Conservation (phyloP, 768 basidiomycete genomes). For the Tylopilus felleus region DNA sequence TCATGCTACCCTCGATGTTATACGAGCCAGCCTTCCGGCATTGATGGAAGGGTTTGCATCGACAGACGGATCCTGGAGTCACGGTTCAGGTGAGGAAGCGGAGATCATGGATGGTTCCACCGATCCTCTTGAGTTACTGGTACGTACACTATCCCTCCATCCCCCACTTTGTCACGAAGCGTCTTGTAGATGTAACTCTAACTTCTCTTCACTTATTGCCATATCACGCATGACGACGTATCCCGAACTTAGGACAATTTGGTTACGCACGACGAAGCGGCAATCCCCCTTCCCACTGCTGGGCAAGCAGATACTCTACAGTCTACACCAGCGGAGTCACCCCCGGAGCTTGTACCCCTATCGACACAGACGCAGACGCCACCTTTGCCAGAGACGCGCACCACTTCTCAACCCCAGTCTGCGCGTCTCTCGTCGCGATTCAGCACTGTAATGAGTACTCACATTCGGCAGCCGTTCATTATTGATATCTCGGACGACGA, state of each 20-base stretch:
- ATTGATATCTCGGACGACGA: constrained; percentile 34
- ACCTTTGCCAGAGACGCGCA: constrained; percentile 7
- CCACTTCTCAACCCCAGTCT: constrained; percentile 3
- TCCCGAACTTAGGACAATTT: constrained; percentile 15
- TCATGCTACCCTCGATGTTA: constrained; percentile 39
- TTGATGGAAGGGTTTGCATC: constrained; percentile 24
- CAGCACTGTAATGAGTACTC: constrained; percentile 22
- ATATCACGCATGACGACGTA: constrained; percentile 7
- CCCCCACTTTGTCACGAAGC: constrained; percentile 24
- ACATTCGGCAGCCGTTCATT: constrained; percentile 25
- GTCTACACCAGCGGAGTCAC: constrained; percentile 2
- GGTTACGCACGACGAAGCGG: constrained; percentile 5
- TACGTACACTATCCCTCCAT: constrained; percentile 19
- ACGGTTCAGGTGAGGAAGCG: constrained; percentile 37
- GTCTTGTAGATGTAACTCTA: constrained; percentile 31
- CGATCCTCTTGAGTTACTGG: constrained; percentile 21
- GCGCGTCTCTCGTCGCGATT: constrained; percentile 22
- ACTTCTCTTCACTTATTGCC: constrained; percentile 21
- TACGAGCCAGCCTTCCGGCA: constrained; percentile 32
- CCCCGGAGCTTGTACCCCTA: background rate
- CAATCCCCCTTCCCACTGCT: background rate
- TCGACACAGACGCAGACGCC: background rate
- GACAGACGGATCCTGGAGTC: constrained; percentile 12
- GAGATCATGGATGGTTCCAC: constrained; percentile 4
- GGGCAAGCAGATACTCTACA: constrained; percentile 1